Evolutionary conservation across 495 filamentous ascomycete genomes (phyloP).

Genomic region (Lophiostoma macrostomum): DNA sequence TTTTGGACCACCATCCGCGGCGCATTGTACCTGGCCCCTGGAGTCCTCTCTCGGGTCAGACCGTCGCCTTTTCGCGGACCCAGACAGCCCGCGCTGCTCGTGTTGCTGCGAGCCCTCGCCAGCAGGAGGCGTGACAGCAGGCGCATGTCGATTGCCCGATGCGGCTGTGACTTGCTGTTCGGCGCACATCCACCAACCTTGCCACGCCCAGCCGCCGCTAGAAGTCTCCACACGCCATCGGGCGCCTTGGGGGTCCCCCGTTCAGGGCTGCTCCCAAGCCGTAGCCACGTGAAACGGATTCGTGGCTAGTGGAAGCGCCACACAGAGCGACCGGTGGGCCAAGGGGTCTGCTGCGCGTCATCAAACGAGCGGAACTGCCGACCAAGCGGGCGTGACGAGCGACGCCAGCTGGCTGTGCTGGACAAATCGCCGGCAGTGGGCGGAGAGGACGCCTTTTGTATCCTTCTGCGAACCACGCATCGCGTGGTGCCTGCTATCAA

Average conservation of each 20-base stretch:
- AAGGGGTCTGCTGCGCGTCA: slow-evolving; percentile 28
- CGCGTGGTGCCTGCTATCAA: too few species aligned
- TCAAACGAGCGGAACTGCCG: slow-evolving; percentile 23
- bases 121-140: slow-evolving; percentile 2
- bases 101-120: neutral
- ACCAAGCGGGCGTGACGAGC: slow-evolving; percentile 17
- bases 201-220: slow-evolving; percentile 16
- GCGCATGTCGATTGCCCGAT: slow-evolving; percentile 3
- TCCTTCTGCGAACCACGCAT: too few species aligned
- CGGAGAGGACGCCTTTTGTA: too few species aligned
- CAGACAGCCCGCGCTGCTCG: neutral
- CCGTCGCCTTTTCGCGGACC: neutral
- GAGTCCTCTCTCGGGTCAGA: slow-evolving; percentile 17
- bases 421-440: too few species aligned
- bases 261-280: too few species aligned
- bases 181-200: neutral
- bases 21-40: slow-evolving; percentile 32
- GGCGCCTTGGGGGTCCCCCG: slow-evolving; percentile 5
- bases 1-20: slow-evolving; percentile 2
- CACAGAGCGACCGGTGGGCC: slow-evolving; percentile 16
- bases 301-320: slow-evolving; percentile 26
- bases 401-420: too few species aligned
- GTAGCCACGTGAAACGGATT: slow-evolving; percentile 34
- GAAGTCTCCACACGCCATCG: slow-evolving; percentile 21
- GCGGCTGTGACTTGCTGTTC: neutral